These are phyloP conservation scores for Fusarium sp. DNA, from an alignment of 2,329 filamentous ascomycete species.

Conservation along the genomic window DNA sequence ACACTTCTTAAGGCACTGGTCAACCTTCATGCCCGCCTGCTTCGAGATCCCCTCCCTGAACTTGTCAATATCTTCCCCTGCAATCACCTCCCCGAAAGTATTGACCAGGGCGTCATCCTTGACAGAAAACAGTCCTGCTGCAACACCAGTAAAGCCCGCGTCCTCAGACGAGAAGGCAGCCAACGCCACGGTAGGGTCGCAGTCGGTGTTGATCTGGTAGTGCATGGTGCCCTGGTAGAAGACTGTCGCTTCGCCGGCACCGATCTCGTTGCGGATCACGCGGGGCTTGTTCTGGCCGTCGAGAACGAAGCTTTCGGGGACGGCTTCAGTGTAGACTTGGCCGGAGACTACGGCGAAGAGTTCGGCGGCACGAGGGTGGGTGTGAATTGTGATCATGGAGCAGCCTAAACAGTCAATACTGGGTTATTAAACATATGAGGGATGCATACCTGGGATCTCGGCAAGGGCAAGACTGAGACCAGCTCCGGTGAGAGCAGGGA, in stretches of 20 bases:
- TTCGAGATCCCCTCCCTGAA: conserved; percentile 56
- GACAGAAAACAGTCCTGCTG: conserved; percentile 62
- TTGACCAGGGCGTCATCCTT: conserved; percentile 58
- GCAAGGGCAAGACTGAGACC: conserved; percentile 63
- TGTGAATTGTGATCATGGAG: conserved; percentile 67
- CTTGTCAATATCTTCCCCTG: conserved; percentile 59
- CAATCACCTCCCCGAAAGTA: conserved; percentile 59
- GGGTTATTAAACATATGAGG: accelerated
- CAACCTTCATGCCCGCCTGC: conserved; percentile 63
- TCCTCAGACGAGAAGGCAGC: conserved; percentile 64
- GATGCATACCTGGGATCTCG: conserved; percentile 55
- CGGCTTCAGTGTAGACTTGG: conserved; percentile 61
- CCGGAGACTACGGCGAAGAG: conserved; percentile 64
- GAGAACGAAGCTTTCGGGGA: conserved; percentile 62
- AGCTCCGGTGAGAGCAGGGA: conserved; percentile 66
- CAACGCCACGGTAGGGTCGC: conserved; percentile 61
- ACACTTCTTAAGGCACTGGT: conserved; percentile 59
- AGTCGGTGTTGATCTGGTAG: conserved; percentile 67
- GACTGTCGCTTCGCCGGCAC: conserved; percentile 60
- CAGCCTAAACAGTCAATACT: conserved; percentile 51
- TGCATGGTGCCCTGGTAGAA: conserved; percentile 67
- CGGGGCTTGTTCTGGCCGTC: conserved; percentile 51
- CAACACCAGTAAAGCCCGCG: conserved; percentile 60
- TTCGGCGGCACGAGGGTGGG: conserved; percentile 65
- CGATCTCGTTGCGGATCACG: conserved; percentile 57